Evolutionary conservation across 306 rosid genomes (phyloP).

Genomic region (Mucuna pruriens): DNA sequence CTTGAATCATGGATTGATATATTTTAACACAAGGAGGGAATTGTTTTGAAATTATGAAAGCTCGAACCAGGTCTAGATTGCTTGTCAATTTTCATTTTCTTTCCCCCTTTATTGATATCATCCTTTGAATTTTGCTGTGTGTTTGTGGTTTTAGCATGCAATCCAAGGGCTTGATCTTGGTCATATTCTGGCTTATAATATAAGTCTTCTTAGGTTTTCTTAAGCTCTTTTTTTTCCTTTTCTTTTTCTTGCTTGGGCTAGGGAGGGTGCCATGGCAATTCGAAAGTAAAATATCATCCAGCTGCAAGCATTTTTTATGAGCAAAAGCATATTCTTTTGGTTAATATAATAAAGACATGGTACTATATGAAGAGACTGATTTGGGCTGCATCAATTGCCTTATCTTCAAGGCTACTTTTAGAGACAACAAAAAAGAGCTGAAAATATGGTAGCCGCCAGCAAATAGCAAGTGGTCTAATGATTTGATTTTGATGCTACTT

Average conservation of each 20-base stretch:
- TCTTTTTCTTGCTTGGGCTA: neutral
- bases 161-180: constrained; percentile 2
- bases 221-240: neutral
- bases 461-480: constrained; percentile 15
- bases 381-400: constrained; percentile 22
- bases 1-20: neutral
- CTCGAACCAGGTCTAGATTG: neutral
- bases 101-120: neutral
- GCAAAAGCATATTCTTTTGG: neutral
- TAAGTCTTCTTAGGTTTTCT: neutral
- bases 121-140: neutral
- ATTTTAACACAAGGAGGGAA: constrained; percentile 10
- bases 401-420: constrained; percentile 11
- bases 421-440: neutral
- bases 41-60: neutral
- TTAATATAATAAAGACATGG: neutral
- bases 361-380: constrained; percentile 18
- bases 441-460: constrained; percentile 11
- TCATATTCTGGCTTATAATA: neutral
- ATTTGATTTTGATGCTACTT: constrained; percentile 15
- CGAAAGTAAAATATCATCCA: neutral
- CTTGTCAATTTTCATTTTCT: neutral
- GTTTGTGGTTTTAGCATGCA: neutral
- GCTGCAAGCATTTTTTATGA: neutral
- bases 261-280: neutral